Evolutionary conservation across 305 asterid genomes (phyloP).

Genomic region (Fraxinus paxiana): DNA sequence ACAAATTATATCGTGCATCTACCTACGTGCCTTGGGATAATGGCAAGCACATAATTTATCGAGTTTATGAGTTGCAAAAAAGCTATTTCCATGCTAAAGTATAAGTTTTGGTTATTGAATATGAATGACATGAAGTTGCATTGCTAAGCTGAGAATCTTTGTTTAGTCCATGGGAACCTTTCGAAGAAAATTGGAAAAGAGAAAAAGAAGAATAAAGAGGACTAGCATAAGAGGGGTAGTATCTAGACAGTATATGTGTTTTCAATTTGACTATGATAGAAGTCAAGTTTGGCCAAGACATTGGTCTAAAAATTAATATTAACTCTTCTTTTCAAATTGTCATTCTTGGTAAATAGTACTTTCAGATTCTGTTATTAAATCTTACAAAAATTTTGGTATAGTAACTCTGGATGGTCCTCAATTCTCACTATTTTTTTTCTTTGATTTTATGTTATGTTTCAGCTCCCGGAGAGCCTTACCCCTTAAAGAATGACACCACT

Average conservation of each 20-base stretch:
- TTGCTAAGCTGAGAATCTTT: background rate
- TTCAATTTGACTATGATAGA: background rate
- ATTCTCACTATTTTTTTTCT: background rate
- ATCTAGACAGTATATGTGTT: background rate
- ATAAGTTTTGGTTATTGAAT: background rate
- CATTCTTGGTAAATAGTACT: background rate
- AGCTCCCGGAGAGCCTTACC: constrained; percentile 88
- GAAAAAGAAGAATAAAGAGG: background rate
- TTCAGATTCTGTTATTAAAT: background rate
- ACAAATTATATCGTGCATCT: background rate
- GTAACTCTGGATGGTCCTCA: background rate
- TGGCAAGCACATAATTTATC: background rate
- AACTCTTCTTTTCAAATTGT: background rate
- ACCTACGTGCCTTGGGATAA: background rate
- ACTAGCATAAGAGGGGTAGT: background rate
- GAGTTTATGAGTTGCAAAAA: background rate
- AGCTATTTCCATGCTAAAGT: background rate
- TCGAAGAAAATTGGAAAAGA: background rate
- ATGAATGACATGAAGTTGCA: background rate
- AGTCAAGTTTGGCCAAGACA: background rate
- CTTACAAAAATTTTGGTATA: background rate
- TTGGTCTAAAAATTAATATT: background rate
- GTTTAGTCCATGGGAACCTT: background rate
- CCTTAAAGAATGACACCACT: constrained; percentile 33
- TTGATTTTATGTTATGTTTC: constrained; percentile 22